Percentiles rank a stretch among this genome's conserved stretches.
These are phyloP conservation scores for Botrytis medusae DNA, from an alignment of 2,329 filamentous ascomycete species.

Conservation along the genomic window DNA sequence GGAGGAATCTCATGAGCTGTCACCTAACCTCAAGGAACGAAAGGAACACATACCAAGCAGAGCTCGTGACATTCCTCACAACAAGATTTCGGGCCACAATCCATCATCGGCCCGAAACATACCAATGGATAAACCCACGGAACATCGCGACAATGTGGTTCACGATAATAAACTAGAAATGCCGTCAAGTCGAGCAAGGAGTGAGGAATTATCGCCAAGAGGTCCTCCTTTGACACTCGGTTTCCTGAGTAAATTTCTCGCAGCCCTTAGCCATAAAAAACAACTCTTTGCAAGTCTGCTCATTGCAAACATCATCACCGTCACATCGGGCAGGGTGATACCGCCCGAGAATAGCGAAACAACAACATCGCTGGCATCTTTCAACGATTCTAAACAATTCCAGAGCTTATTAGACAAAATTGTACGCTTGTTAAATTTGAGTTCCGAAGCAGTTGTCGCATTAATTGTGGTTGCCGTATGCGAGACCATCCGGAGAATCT, in stretches of 20 bases:
- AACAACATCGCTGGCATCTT: not conserved
- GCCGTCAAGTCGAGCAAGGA: no score
- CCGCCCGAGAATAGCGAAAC: not conserved
- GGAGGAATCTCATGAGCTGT: constrained; percentile 33
- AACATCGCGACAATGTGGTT: no score
- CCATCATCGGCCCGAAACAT: no score
- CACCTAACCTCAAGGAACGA: constrained; percentile 29
- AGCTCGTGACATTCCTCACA: no score
- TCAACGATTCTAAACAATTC: not conserved
- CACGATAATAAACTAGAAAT: no score
- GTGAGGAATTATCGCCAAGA: no score
- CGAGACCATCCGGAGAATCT: not conserved
- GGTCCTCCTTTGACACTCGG: not conserved
- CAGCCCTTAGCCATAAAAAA: not conserved
- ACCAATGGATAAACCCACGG: no score
- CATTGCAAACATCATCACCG: not conserved
- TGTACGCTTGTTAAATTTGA: not conserved
- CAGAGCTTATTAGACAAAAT: not conserved
- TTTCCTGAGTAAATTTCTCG: not conserved
- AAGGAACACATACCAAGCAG: constrained; percentile 31
- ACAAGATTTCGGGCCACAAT: no score
- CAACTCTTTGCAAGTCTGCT: not conserved
- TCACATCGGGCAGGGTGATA: not conserved
- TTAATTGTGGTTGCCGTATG: not conserved
- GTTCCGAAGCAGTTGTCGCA: not conserved